Evolutionary conservation across 495 filamentous ascomycete species (phyloP), one percentile per base, ranked within the genome.

Genomic region (Immersiella caudata): DNA sequence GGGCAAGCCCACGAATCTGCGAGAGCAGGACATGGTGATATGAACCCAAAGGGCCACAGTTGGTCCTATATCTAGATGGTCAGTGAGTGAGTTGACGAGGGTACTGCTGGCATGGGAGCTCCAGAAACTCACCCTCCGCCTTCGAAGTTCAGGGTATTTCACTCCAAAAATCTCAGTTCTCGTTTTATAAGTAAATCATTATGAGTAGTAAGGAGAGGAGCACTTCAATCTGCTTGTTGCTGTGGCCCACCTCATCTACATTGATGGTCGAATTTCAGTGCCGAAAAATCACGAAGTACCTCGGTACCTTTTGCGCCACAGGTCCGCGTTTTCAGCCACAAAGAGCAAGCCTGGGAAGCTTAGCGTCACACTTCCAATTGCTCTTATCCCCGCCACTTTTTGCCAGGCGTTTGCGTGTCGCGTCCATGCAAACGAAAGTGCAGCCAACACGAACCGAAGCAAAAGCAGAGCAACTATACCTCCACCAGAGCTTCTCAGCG

Each of bases 21-120:
- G 73, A 49, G 62, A 62, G 26, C 59, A 21, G 21, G 69, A 22
- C 71, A 73, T 75, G 24, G 57, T 58, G 40, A 14, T 8, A 27
- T 62, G 22, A 14, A 18, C 25, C 52, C 9, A 2, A 16, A 0
- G 60, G 18, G 22, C 26, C 16, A 7, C 22, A 25, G 6, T 12
- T 18, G 2, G 60, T 0, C 35, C 60, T 62, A 18, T 9, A n/a
- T 14, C 8, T 0, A 21, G 1, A n/a, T n/a, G 9, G 21, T 59
- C 26, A 59, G 57, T 36, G 14, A 55, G 51, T 55, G 57, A 24
- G 57, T 29, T 59, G 26, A 21, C 16, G 16, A 46, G 11, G 40
- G 14, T 14, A 12, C 40, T 46, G 29, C 29, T 4, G 29, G 29
- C 4, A 33, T 33, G 29, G 8, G 29, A 33, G 29, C 29, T 33